Base-by-base conservation (phyloP, 441 rosid genomes). In the Populus hybrid region DNA sequence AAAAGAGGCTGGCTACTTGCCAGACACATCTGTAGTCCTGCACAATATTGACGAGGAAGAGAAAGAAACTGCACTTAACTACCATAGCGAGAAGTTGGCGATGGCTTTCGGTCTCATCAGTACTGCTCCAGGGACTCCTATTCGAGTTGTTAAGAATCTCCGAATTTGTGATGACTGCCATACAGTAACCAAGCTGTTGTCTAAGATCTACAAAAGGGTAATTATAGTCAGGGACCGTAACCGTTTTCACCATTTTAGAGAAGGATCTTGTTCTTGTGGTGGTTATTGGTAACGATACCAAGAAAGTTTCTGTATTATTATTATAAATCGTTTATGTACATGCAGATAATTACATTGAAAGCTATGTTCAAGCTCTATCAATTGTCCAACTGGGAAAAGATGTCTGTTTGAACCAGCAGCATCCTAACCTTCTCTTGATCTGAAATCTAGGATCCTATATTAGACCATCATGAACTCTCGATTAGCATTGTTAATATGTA, bases 141-240 rank as follows among this genome's bases (percentile, higher is more conserved):
- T 85, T 18, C 73, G 76, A 65, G 36, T 82, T 40, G 78, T 82
- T 42, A 77, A 83, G 76, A 87, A 87, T 75, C 81, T 85, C 6
- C 65, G 80, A 72, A 80, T 84, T 38, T 85, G 84, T 40, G 76
- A 76, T 4, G 86, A 82, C 36, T 86, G 89, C 74, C 87, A 84
- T 14, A 29, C 65, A 3, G 89, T 81, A 24, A 83, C 84, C 59
- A 83, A 87, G 76, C 45, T 79, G 16, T 40, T 83, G 77, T 83
- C 86, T 3, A 84, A 75, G 76, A 73, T 84, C 6, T 78, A 82
- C 74, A 31, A 21, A 14, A 82, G 81, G 75, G 70, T 20, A 40
- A 82, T 86, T 31, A 42, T 80, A 50, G 80, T 84, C 6, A 78
- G 87, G 21, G 89, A 84, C 56, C 74, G 83, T 2, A 80, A 80